Base-by-base conservation (phyloP, 2,329 filamentous ascomycete genomes). In the Diaporthe sp. region DNA sequence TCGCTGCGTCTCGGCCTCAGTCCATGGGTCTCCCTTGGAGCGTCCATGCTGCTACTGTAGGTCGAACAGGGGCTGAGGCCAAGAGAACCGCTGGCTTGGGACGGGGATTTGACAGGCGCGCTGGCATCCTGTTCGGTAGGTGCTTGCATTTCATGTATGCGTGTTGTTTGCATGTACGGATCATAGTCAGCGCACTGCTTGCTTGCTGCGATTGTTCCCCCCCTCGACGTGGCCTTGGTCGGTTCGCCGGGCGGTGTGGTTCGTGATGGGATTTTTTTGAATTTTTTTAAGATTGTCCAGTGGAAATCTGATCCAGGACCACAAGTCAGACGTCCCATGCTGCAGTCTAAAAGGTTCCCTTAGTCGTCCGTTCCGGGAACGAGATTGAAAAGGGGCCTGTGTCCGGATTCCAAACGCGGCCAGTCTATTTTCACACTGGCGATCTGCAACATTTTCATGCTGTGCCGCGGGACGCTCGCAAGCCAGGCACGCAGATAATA, bases 381-480 rank as follows among this genome's bases (percentile, higher is more conserved):
- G 65, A 68, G 65, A 68, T 68, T 68, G 65, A 68, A 68, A 68
- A 53, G 65, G 65, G 65, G 65, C 65, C 46, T 12, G 65, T 68
- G 49, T 68, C 65, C 31, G 46, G 12, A 68, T 68, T 39, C 65
- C 46, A 68, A 53, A 68, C 65, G 8, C 65, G 31, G 65, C 65
- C 65, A 39, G 46, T 53, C 46, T 68, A 68, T 68, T 53, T 53
- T 53, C 46, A 67, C 42, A n/a, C 65, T 68, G 65, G 65, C 65
- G 31, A 53, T 68, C 65, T 53, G 31, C 65, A 68, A 37, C 65
- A 53, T 53, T 53, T 68, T 68, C 49, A 68, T 68, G 65, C 65
- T 68, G 46, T 51, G 46, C 65, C 65, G 44, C 46, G 46, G 31
- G n/a, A 68, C 19, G 46, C 46, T 39, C 25, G 39, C 25, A 46